These are phyloP conservation scores for Talaromyces sp. DNA, from an alignment of 2,329 filamentous ascomycete genomes.

Conservation along the genomic window DNA sequence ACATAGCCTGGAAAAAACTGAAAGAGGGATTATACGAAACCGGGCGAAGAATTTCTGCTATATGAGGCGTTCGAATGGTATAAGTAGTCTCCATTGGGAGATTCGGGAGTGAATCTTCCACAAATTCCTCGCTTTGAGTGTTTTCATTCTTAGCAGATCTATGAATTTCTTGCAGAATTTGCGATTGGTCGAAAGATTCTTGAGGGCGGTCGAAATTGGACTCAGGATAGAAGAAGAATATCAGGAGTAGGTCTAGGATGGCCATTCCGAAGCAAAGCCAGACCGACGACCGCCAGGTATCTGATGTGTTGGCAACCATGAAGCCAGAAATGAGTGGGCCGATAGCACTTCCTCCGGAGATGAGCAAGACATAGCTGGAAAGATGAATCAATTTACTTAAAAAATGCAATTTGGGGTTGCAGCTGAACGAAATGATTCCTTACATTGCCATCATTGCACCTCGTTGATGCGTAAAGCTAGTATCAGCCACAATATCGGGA, in stretches of 20 bases:
- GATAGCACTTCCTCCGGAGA: not conserved
- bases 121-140: not conserved
- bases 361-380: not conserved
- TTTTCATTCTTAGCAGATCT: not conserved
- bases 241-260: not conserved
- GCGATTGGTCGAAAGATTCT: not conserved
- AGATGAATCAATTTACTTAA: not conserved
- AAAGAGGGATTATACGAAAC: not conserved
- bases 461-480: constrained; percentile 1
- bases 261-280: not conserved
- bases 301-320: not conserved
- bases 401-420: not conserved
- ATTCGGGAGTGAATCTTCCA: not conserved
- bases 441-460: constrained; percentile 10
- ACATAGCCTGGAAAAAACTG: not conserved
- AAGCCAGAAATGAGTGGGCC: not conserved
- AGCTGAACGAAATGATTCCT: not conserved
- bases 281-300: not conserved
- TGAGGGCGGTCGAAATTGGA: not conserved
- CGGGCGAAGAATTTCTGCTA: not conserved
- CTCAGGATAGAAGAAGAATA: not conserved
- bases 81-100: not conserved
- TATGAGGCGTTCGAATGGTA: not conserved
- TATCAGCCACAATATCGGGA: constrained; percentile 5
- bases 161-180: not conserved